Percentiles rank a stretch among this genome's conserved stretches.
Evolutionary conservation across 768 basidiomycete species (phyloP).

Genomic region (Phylloporus arenicola): DNA sequence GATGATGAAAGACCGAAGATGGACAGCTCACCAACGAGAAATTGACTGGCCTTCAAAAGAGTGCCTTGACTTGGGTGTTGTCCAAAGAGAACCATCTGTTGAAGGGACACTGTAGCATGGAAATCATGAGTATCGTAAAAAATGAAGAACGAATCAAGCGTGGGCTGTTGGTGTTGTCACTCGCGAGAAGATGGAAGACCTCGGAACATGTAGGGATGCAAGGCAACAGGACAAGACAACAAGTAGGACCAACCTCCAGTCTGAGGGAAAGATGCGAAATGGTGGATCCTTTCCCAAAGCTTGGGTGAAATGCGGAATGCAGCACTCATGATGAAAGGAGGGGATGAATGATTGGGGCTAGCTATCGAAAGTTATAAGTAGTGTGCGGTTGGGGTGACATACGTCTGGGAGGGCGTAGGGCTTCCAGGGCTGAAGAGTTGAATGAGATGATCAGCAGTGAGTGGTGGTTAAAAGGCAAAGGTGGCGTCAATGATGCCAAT

Average conservation of each 20-base stretch:
- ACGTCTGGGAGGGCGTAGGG: slow-evolving; percentile 17
- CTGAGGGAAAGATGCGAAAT: slow-evolving; percentile 89
- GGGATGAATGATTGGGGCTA: not conserved
- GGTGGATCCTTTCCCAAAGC: slow-evolving; percentile 87
- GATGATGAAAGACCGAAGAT: not conserved
- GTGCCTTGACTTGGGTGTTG: slow-evolving; percentile 96
- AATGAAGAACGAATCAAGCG: not conserved
- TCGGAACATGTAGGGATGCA: not conserved
- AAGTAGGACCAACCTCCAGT: slow-evolving; percentile 63
- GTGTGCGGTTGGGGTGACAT: slow-evolving; percentile 12
- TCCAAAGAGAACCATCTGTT: slow-evolving; percentile 98
- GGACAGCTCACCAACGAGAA: slow-evolving; percentile 59
- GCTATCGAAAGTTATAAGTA: slow-evolving; percentile 11
- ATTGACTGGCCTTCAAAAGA: slow-evolving; percentile 85
- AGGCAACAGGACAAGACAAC: too few species aligned
- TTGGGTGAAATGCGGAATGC: slow-evolving; percentile 68
- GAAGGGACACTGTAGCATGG: slow-evolving; percentile 70
- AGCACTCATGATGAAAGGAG: slow-evolving; percentile 31
- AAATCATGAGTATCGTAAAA: slow-evolving; percentile 6
- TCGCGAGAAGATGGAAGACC: not conserved
- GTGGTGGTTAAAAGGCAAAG: slow-evolving; percentile 5
- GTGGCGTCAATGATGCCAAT: slow-evolving; percentile 1
- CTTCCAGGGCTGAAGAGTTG: slow-evolving; percentile 15
- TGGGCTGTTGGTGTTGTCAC: not conserved
- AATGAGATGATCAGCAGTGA: not conserved